Percentiles rank a stretch among this genome's conserved stretches.
These are phyloP conservation scores for Coniochaeta pulveracea DNA, from an alignment of 2,329 filamentous ascomycete genomes.

Conservation along the genomic window DNA sequence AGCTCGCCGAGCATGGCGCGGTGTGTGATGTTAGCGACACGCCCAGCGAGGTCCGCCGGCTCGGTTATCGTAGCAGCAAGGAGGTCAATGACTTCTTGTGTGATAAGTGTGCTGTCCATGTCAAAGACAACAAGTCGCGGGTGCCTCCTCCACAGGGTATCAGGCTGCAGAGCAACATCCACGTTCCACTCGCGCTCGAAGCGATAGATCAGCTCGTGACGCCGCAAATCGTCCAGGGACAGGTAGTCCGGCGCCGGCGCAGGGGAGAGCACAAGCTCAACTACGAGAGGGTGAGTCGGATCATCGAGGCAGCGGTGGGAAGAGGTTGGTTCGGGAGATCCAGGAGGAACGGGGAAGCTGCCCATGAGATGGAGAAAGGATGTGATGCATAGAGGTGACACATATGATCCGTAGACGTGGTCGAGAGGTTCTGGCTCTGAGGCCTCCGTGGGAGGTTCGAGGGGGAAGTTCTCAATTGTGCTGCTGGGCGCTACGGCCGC, in stretches of 20 bases:
- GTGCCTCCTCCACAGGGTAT: slow-evolving; percentile 64
- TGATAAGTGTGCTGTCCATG: slow-evolving; percentile 97
- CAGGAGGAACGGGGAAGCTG: slow-evolving; percentile 43
- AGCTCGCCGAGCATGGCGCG: slow-evolving; percentile 94
- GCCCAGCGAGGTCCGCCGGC: slow-evolving; percentile 59
- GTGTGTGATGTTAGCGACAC: slow-evolving; percentile 81
- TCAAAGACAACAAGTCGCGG: slow-evolving; percentile 90
- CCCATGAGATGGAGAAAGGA: slow-evolving; percentile 58
- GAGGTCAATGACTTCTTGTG: slow-evolving; percentile 95
- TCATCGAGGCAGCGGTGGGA: slow-evolving; percentile 56
- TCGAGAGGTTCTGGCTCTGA: slow-evolving; percentile 48
- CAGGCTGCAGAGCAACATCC: slow-evolving; percentile 66
- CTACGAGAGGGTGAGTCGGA: slow-evolving; percentile 47
- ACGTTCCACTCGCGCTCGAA: slow-evolving; percentile 88
- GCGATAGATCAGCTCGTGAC: slow-evolving; percentile 69
- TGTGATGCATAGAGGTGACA: slow-evolving; percentile 53
- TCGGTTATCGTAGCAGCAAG: slow-evolving; percentile 68
- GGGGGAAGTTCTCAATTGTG: slow-evolving; percentile 45
- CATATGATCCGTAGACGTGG: slow-evolving; percentile 54
- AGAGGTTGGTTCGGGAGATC: slow-evolving; percentile 41
- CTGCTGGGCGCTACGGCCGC: slow-evolving; percentile 48
- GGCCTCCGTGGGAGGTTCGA: slow-evolving; percentile 47
- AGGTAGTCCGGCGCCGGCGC: slow-evolving; percentile 51
- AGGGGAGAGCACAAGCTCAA: slow-evolving; percentile 54
- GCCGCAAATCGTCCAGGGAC: slow-evolving; percentile 57